Evolutionary conservation across 2,329 filamentous ascomycete species (phyloP), one percentile per base, ranked within the genome.

Genomic region (Chaetomium strumarium): DNA sequence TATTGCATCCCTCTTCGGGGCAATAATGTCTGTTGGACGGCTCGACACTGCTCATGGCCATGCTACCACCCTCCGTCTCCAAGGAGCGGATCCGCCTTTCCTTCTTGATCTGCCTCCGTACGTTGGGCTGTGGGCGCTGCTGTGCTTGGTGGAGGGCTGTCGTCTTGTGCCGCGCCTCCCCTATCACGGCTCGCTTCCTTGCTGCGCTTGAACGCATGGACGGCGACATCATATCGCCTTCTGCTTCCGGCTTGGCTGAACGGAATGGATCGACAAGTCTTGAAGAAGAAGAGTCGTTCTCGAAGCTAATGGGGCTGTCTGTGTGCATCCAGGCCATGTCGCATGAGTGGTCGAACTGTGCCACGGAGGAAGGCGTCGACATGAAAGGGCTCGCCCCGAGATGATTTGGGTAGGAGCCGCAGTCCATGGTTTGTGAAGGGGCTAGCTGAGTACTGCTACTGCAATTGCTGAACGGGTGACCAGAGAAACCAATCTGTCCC

Each of bases 91-190:
- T 12, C 17, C 45, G 49, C 41, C 24, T 51, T 8, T 37, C 43
- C 38, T 37, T 37, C 36, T 39, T 46, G 29, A 37, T 3, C 37
- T 38, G 19, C 17, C 37, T 30, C 12, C 33, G 30, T 11, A 41
- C 8, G 8, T 14, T 17, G 34, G 29, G 11, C 34, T 33, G 20
- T 13, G 13, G 12, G 14, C 59, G 45, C 36, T 59, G 57, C 12
- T 76, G 73, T 4, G 66, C 69, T 41, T 67, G 66, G 30, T 76
- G 74, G 0, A 78, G 68, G 10, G 72, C 73, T 2, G 64, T 66
- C 1, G 71, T 72, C 65, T 70, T 75, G 50, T 71, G 70, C 58
- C 73, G 73, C 10, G 70, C 68, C 51, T 72, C 70, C 40, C 72
- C 67, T 5, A 73, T 64, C 60, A 69, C 67, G 53, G 72, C 66